Evolutionary conservation across 352 stramenopile species (phyloP), one percentile per base, ranked within the genome.

Genomic region (Pythium phragmiticola): DNA sequence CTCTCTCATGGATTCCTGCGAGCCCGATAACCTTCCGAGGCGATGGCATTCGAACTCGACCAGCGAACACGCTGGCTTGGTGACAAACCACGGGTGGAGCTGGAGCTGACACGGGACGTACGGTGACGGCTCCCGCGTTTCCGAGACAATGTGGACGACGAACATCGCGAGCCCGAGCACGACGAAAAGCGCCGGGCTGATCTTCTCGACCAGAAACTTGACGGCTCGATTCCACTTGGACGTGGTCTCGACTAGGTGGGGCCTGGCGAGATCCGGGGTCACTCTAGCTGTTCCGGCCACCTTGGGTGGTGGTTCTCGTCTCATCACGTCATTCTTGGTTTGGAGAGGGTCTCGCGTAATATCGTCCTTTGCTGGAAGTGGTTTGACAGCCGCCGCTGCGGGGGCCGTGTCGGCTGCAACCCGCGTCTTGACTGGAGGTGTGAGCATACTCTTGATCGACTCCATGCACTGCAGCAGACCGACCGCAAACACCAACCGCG

Each of bases 11-110:
- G 39, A 13, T 2, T 19, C 11, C 1, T 41, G 19, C 19, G n/a
- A 6, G 4, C 55, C 42, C 0, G 51, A 12, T 3, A 17, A 4
- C 34, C 34, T 9, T 4, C 14, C 49, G 0, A 66, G 28, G 0
- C 8, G 7, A n/a, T 66, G 28, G 28, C 57, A 63, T 34, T 63
- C n/a, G 21, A 65, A 4, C 2, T 51, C 21, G 0, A 57, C 57
- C 26, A 63, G 21, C 19, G 57, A 55, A 19, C 52, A 59, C 12
- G 37, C 52, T 8, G 52, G 39, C 6, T 41, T 46, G 14, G 1
- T 2, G 14, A 17, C 48, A 2, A 49, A 21, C 52, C 52, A 59
- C 41, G 52, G 52, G 4, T 14, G 36, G 0, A 59, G 36, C 4
- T 8, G 36, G 2, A 59, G 36, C 19, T 23, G n/a, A 4, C 52